Conservation (phyloP, 2,329 filamentous ascomycete species). For the Basipetospora sp. region DNA sequence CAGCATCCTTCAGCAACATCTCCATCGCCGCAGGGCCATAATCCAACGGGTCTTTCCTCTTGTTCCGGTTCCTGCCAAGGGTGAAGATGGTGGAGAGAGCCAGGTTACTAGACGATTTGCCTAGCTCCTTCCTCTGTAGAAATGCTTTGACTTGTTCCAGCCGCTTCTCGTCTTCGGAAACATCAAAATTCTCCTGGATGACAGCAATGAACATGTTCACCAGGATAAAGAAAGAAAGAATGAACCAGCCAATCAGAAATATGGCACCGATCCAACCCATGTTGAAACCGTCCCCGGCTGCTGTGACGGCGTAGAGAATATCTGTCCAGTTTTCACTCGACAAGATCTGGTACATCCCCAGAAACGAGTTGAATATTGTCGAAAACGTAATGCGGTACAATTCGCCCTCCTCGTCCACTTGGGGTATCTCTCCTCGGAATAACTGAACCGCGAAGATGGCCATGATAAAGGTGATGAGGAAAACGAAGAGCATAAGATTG, state of each 20-base stretch:
- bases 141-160: constrained; percentile 93
- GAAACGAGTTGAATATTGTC: constrained; percentile 86
- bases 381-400: constrained; percentile 62
- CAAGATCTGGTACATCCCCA: constrained; percentile 94
- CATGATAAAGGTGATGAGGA: constrained; percentile 83
- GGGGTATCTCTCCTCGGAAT: constrained; percentile 71
- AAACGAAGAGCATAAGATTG: constrained; percentile 92
- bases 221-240: constrained; percentile 85
- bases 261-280: constrained; percentile 88
- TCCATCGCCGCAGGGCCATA: constrained; percentile 86
- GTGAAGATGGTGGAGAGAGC: constrained; percentile 58
- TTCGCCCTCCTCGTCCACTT: constrained; percentile 44
- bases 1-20: constrained; percentile 90
- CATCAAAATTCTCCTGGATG: constrained; percentile 98
- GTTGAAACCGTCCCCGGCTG: constrained; percentile 45
- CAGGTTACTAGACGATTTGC: constrained; percentile 56
- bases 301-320: constrained; percentile 70
- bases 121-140: constrained; percentile 76
- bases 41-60: constrained; percentile 66
- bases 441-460: constrained; percentile 88
- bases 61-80: constrained; percentile 41
- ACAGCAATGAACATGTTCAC: constrained; percentile 99
- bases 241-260: constrained; percentile 91
- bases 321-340: constrained; percentile 93
- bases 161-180: constrained; percentile 95